Evolutionary conservation across 306 rosid genomes (phyloP), one percentile per base, ranked within the genome.

Genomic region (Trifolium repens): DNA sequence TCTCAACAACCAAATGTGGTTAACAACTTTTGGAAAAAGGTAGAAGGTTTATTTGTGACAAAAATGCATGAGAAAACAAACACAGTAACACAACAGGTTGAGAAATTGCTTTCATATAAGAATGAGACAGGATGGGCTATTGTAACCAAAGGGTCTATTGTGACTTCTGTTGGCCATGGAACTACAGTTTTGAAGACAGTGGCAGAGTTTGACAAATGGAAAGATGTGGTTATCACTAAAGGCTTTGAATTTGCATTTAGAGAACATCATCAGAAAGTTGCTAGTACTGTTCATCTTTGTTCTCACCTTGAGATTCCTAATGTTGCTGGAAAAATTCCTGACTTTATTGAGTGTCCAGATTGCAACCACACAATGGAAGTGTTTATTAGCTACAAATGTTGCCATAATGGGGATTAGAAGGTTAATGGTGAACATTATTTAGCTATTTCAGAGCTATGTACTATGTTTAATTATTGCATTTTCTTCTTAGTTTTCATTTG

Each of bases 321-420:
- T 2, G 26, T 67, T 2, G 79, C 72, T 8, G 87, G 89, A 32
- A 83, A 83, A 75, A 75, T 80, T 1, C 88, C 94, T 0, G 81
- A 79, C 16, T 34, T n/a, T 3, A 81, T 89, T 62, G 69, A 75
- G 13, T 89, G 94, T 47, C 88, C 88, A 0, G 91, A 89, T 7
- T 89, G 93, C 47, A 76, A 76, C 7, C 84, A 87, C 12, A 62
- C 79, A 5, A 90, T 90, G 96, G 89, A 88, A 57, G 77, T 87
- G 8, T 87, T 66, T 52, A 69, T 90, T 72, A 88, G 85, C 81
- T 90, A 85, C 83, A 87, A 86, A 75, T 90, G 90, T 10, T 90
- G 92, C 86, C 92, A 90, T 7, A 2, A 39, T 67, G 60, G 40
- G 5, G 71, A 10, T 2, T 27, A 39, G 4, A 65, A 19, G 8